Percentiles rank a stretch among this genome's conserved stretches.
Conservation (phyloP, 192 early-diverging fungal genomes). For the Coemansia sp. region DNA sequence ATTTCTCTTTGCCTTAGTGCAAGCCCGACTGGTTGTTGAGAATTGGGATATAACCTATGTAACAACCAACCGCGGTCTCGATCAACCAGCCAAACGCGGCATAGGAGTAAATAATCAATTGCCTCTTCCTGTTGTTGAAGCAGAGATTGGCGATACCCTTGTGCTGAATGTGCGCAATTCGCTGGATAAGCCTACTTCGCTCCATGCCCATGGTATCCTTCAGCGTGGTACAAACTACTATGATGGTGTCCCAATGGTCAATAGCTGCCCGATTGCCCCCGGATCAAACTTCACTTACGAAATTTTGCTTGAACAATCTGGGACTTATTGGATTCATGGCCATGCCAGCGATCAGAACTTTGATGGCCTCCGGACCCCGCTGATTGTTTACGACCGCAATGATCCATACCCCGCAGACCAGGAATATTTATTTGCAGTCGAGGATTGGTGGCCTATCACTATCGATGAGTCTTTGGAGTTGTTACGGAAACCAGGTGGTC, state of each 20-base stretch:
- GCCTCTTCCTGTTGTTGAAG: conserved; percentile 32
- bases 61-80: conserved; percentile 23
- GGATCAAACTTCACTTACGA: conserved; percentile 68
- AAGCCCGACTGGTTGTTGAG: conserved; percentile 16
- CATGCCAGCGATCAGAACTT: conserved; percentile 72
- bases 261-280: conserved; percentile 72
- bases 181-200: conserved; percentile 60
- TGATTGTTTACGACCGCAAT: conserved; percentile 64
- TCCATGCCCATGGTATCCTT: conserved; percentile 79
- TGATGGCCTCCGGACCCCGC: conserved; percentile 72
- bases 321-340: conserved; percentile 83
- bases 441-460: conserved; percentile 64
- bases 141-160: conserved; percentile 26
- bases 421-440: conserved; percentile 61
- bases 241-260: conserved; percentile 67
- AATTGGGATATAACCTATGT: conserved; percentile 39
- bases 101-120: conserved; percentile 26
- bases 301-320: conserved; percentile 61
- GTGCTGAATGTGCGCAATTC: conserved; percentile 55
- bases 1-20: conserved; percentile 1
- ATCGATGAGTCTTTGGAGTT: conserved; percentile 56
- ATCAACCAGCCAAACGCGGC: neutral
- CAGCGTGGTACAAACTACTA: conserved; percentile 65
- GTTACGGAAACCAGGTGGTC: conserved; percentile 54
- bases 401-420: conserved; percentile 59